phyloP scores from a whole-genome alignment of 2,329 filamentous ascomycete genomes.

The Parastagonospora nodorum region DNA sequence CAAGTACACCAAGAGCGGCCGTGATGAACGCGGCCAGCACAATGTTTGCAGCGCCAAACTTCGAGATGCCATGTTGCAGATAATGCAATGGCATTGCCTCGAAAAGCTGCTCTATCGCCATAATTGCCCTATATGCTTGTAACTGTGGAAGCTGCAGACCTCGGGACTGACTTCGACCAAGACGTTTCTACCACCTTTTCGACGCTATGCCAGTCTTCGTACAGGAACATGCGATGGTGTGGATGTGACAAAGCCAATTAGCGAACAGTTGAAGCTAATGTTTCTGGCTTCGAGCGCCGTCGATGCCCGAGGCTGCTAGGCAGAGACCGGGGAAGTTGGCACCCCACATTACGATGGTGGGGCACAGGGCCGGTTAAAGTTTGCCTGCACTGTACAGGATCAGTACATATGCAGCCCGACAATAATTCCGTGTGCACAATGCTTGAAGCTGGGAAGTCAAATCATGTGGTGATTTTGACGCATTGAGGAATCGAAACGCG shows the following conservation, averaged over 20 bases:
- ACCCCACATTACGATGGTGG: slow-evolving; percentile 40
- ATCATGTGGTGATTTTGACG: no score
- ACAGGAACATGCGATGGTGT: not conserved
- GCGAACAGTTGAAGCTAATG: not conserved
- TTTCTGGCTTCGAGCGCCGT: not conserved
- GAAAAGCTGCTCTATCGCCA: slow-evolving; percentile 40
- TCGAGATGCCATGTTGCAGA: slow-evolving; percentile 38
- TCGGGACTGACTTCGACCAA: not conserved
- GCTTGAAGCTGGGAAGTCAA: no score
- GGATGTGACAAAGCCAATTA: not conserved
- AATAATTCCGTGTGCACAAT: not conserved
- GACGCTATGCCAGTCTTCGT: no score
- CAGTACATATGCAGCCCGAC: not conserved
- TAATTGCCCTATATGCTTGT: not conserved
- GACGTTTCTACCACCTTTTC: no score
- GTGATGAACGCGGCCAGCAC: slow-evolving; percentile 27
- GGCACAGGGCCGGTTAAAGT: slow-evolving; percentile 30
- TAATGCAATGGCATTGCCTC: slow-evolving; percentile 35
- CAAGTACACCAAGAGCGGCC: slow-evolving; percentile 29
- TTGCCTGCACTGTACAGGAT: slow-evolving; percentile 2
- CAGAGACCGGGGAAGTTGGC: not conserved
- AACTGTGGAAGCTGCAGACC: not conserved
- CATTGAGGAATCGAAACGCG: no score
- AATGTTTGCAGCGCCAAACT: slow-evolving; percentile 31
- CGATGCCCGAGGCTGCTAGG: not conserved